These are phyloP conservation scores for Geranium brycei DNA, from an alignment of 345 rosid species.

Conservation along the genomic window DNA sequence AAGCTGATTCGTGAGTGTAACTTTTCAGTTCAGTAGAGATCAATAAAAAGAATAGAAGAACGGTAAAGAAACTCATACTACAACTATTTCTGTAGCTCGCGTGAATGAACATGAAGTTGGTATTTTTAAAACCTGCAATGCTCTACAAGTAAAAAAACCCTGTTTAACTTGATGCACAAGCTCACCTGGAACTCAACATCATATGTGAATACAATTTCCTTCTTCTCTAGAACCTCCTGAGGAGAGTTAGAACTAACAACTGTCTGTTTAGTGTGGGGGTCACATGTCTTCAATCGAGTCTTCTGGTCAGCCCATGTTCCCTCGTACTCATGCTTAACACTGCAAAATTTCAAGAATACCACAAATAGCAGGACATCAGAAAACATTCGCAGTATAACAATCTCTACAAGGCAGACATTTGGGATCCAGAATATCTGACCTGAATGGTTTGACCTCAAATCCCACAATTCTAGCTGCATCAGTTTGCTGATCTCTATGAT, in stretches of 20 bases:
- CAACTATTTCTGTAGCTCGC: neutral
- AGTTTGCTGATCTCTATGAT: slow-evolving; percentile 48
- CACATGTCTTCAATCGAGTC: slow-evolving; percentile 58
- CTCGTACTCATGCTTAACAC: slow-evolving; percentile 65
- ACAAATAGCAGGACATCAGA: neutral
- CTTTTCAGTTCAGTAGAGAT: neutral
- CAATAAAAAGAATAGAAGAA: neutral
- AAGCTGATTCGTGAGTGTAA: neutral
- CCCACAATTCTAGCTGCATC: slow-evolving; percentile 76
- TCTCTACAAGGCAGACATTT: neutral
- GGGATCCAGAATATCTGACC: slow-evolving; percentile 24
- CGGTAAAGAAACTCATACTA: neutral
- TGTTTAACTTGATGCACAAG: neutral
- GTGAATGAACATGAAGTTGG: neutral
- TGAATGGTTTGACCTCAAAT: slow-evolving; percentile 87
- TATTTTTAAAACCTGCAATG: no score
- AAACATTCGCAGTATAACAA: slow-evolving; percentile 1
- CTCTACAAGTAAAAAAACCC: no score
- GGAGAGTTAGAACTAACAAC: slow-evolving; percentile 78
- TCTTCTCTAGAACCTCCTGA: slow-evolving; percentile 68
- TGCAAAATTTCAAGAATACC: slow-evolving; percentile 14
- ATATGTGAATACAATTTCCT: slow-evolving; percentile 66
- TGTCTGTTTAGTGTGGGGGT: slow-evolving; percentile 67
- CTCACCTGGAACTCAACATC: slow-evolving; percentile 74
- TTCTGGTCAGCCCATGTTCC: slow-evolving; percentile 56